Conservation (phyloP, 2,329 filamentous ascomycete genomes). For the Verticillium klebahnii region DNA sequence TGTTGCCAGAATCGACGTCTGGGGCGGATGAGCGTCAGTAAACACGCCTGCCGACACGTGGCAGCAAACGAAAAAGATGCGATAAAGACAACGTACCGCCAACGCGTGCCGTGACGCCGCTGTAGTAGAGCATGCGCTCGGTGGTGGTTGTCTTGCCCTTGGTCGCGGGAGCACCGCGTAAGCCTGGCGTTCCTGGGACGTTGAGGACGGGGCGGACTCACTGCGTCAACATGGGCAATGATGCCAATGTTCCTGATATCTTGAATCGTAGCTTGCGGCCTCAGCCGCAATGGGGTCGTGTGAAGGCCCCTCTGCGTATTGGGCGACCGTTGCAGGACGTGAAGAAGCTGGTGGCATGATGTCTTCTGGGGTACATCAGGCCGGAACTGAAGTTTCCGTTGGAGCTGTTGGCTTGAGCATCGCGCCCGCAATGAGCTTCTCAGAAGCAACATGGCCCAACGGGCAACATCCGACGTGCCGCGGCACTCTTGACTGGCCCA, state of each 20-base stretch:
- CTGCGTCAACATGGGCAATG: conserved; percentile 95
- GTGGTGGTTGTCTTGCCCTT: conserved; percentile 95
- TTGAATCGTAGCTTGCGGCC: conserved; percentile 35
- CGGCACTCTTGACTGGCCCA: not conserved
- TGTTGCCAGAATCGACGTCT: conserved; percentile 95
- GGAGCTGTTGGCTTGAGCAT: not conserved
- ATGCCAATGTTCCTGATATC: conserved; percentile 94
- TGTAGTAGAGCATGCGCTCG: conserved; percentile 98
- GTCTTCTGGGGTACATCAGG: not conserved
- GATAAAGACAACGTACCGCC: conserved; percentile 50
- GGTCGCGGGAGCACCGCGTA: not conserved
- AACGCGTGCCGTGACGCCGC: conserved; percentile 80
- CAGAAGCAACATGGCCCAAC: not conserved
- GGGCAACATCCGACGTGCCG: not conserved
- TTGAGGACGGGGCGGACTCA: conserved; percentile 27
- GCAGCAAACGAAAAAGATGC: conserved; percentile 3
- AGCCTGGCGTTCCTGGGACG: conserved; percentile 9
- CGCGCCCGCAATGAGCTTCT: not conserved
- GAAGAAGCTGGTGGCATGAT: not conserved
- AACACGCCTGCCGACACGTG: not conserved
- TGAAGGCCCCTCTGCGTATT: not conserved
- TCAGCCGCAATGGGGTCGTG: not conserved
- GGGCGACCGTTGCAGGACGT: not conserved
- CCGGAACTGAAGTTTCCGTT: not conserved
- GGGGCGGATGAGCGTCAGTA: conserved; percentile 7